Evolutionary conservation across 2,329 filamentous ascomycete species (phyloP).

Genomic region (Hypocreales sp.): DNA sequence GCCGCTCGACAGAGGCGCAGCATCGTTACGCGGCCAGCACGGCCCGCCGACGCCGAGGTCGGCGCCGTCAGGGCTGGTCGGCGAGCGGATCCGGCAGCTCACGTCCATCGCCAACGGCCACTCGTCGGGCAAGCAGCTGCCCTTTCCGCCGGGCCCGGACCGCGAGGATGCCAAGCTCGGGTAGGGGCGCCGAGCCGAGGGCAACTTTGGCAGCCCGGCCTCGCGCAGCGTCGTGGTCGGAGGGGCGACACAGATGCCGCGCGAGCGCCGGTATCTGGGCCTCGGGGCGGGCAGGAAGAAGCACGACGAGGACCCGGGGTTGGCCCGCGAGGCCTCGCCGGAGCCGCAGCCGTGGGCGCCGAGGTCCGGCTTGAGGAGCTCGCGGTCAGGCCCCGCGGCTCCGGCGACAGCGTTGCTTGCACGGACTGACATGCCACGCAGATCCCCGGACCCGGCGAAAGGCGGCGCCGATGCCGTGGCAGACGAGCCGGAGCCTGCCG

Average conservation of each 20-base stretch:
- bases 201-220: constrained; percentile 10
- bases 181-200: constrained; percentile 12
- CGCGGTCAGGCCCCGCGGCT: too few relatives aligned
- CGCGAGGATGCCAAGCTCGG: constrained; percentile 12
- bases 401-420: too few relatives aligned
- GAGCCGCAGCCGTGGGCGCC: too few relatives aligned
- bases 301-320: constrained; percentile 1
- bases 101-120: constrained; percentile 7
- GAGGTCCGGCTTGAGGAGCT: constrained; percentile 2
- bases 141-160: constrained; percentile 4
- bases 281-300: too few relatives aligned
- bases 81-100: constrained; percentile 13
- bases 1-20: constrained; percentile 1
- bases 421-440: too few relatives aligned
- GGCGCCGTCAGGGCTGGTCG: constrained; percentile 11
- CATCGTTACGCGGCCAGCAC: constrained; percentile 3
- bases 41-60: constrained; percentile 5
- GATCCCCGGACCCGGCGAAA: neutral
- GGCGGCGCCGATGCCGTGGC: too few relatives aligned
- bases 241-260: constrained; percentile 1
- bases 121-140: neutral
- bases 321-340: constrained; percentile 2
- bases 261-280: too few relatives aligned
- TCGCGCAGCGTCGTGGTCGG: constrained; percentile 7
- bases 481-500: neutral